Percentiles rank a stretch among this genome's conserved stretches.
Conservation (phyloP, 2,329 filamentous ascomycete species). For the Podosphaera fusca region DNA sequence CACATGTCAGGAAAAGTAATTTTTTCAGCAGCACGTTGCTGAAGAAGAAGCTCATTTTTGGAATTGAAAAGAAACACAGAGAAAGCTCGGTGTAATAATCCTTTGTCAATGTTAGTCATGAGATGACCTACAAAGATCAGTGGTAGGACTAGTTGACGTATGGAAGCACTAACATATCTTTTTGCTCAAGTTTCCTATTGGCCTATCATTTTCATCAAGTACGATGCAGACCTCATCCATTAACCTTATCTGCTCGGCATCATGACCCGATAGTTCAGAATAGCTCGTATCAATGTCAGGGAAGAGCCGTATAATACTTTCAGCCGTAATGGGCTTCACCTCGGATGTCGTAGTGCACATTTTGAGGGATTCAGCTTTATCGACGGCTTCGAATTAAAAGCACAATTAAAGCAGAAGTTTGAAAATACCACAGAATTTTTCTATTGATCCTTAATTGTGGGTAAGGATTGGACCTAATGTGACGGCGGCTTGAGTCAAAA, state of each 20-base stretch:
- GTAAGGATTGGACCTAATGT: too few relatives aligned
- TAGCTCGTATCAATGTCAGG: conserved; percentile 54
- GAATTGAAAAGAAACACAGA: conserved; percentile 96
- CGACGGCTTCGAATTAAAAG: too few relatives aligned
- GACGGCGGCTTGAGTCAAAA: too few relatives aligned
- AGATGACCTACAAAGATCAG: conserved; percentile 47
- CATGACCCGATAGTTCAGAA: conserved; percentile 66
- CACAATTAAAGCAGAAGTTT: too few relatives aligned
- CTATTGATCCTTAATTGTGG: too few relatives aligned
- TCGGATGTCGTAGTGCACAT: conserved; percentile 22
- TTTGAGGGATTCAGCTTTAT: conserved; percentile 1
- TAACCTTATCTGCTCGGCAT: conserved; percentile 88
- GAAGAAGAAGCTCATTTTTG: conserved; percentile 74
- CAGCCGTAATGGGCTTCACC: conserved; percentile 49
- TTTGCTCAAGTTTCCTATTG: conserved; percentile 93
- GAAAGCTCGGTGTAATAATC: conserved; percentile 88
- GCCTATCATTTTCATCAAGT: conserved; percentile 69
- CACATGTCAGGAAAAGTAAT: conserved; percentile 99
- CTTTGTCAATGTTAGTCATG: conserved; percentile 96
- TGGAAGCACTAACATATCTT: conserved; percentile 54
- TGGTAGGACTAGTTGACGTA: conserved; percentile 1
- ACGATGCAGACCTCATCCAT: conserved; percentile 99
- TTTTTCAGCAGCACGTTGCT: conserved; percentile 89
- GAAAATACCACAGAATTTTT: too few relatives aligned
- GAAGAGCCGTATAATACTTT: conserved; percentile 71